Evolutionary conservation across 306 rosid species (phyloP).

Genomic region (Pueraria montana): DNA sequence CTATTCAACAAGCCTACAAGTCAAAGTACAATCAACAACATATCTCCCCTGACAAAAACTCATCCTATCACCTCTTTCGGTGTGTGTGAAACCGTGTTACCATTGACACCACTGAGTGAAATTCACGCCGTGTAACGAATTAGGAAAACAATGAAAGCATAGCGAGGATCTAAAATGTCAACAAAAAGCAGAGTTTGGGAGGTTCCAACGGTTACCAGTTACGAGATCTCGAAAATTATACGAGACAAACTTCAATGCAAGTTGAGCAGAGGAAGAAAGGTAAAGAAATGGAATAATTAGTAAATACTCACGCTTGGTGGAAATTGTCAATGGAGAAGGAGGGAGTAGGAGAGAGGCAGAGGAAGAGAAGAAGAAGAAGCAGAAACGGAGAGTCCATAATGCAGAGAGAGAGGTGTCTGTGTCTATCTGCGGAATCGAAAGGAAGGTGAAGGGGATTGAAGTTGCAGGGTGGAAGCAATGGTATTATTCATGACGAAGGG

Average conservation of each 20-base stretch:
- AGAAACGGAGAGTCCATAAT: conserved; percentile 63
- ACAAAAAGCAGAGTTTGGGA: not conserved
- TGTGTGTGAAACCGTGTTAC: not conserved
- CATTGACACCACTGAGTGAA: conserved; percentile 1
- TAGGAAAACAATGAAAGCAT: conserved; percentile 12
- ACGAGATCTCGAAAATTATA: conserved; percentile 23
- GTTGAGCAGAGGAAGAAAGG: not conserved
- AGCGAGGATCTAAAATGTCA: conserved; percentile 15
- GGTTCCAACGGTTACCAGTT: not conserved
- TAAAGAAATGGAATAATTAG: conserved; percentile 7
- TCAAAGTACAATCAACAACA: not conserved
- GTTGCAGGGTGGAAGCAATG: conserved; percentile 13
- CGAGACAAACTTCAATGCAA: not conserved
- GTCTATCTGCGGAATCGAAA: conserved; percentile 40
- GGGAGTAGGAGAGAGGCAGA: conserved; percentile 59
- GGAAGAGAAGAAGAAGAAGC: conserved; percentile 45
- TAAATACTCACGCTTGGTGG: conserved; percentile 76
- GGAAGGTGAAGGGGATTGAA: conserved; percentile 35
- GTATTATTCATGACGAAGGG: conserved; percentile 37
- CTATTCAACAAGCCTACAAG: not conserved
- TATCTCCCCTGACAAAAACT: not conserved
- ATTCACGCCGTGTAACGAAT: not conserved
- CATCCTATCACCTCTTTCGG: not conserved
- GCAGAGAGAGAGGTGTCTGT: conserved; percentile 8
- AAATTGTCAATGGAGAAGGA: conserved; percentile 62